Evolutionary conservation across 768 basidiomycete species (phyloP), one percentile per base, ranked within the genome.

Genomic region (Xerocomus brunneocitrinus): DNA sequence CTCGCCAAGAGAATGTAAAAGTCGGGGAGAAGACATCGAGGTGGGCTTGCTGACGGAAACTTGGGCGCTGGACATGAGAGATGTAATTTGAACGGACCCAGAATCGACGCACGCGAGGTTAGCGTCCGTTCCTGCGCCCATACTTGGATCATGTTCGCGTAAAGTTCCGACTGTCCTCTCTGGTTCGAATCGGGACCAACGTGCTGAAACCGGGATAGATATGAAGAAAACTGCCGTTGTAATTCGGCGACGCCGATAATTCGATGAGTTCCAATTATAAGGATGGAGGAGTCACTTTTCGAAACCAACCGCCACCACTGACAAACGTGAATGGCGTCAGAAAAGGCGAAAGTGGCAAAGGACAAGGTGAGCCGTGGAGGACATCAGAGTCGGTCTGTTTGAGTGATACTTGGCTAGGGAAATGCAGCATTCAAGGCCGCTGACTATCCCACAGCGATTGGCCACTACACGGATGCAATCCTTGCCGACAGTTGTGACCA

Each of bases 371-470:
- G 58, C 12, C 25, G 7, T 8, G 32, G 8, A 6, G 27, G 36
- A 14, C 10, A 24, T 4, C 47, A 47, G 24, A 12, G 46, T 14
- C 34, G 13, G 38, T 32, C 25, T 8, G 43, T 47, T 16, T 31
- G 34, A 46, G 45, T 44, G 24, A 50, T 24, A 34, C 40, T 35
- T 46, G 47, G 24, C 10, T 60, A 95, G 94, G 95, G 95, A 52
- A 95, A 98, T 59, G 72, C 76, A 5, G 83, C 91, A 0, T 97
- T 95, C 79, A 91, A 91, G 67, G 73, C 78, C 2, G 88, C 82
- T 3, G 82, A 94, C 66, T 95, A 81, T 67, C 80, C 84, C 1
- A 74, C 76, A 28, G 91, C 93, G 0, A 79, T 98, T 47, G 92
- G 91, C 0, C 85, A 91, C 66, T 98, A 97, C 71, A 87, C 89